phyloP scores from a whole-genome alignment of 805 yeast species.

The Yarrowia sp. region DNA sequence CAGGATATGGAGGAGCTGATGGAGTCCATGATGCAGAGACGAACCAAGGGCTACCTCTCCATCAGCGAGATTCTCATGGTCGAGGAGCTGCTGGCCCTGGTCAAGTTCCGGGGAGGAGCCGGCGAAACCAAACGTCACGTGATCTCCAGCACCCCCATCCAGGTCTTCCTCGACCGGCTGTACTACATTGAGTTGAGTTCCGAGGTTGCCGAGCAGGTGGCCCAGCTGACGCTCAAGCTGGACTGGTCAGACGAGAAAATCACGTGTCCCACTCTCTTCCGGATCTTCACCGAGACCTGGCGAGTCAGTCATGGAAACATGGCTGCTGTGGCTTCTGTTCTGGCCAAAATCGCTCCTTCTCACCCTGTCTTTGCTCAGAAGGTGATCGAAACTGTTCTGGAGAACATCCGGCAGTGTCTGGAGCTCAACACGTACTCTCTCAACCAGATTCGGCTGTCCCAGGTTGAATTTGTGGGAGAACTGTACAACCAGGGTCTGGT shows the following conservation, averaged over 20 bases:
- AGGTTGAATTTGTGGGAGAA: conserved; percentile 65
- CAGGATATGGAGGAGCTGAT: conserved; percentile 70
- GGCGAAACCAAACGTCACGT: conserved; percentile 51
- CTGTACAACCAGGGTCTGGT: conserved; percentile 60
- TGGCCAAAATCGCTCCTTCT: conserved; percentile 51
- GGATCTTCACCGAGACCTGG: conserved; percentile 65
- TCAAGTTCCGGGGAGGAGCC: conserved; percentile 48
- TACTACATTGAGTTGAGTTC: conserved; percentile 59
- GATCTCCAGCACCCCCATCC: conserved; percentile 45
- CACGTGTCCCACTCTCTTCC: conserved; percentile 50
- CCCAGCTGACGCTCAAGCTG: conserved; percentile 54
- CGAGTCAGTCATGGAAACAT: conserved; percentile 65
- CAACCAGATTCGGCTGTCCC: conserved; percentile 68
- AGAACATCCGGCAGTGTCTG: conserved; percentile 67
- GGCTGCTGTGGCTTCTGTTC: conserved; percentile 57
- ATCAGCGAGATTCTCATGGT: conserved; percentile 65
- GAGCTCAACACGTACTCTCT: conserved; percentile 66
- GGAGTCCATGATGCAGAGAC: conserved; percentile 58
- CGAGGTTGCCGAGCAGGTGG: conserved; percentile 51
- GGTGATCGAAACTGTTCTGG: conserved; percentile 69
- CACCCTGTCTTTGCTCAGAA: conserved; percentile 54
- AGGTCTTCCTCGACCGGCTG: conserved; percentile 57
- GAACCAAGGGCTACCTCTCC: conserved; percentile 58
- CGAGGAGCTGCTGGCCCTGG: conserved; percentile 53
- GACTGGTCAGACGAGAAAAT: conserved; percentile 55